Conservation (phyloP, 768 basidiomycete species). For the Tylopilus rubrobrunneus region DNA sequence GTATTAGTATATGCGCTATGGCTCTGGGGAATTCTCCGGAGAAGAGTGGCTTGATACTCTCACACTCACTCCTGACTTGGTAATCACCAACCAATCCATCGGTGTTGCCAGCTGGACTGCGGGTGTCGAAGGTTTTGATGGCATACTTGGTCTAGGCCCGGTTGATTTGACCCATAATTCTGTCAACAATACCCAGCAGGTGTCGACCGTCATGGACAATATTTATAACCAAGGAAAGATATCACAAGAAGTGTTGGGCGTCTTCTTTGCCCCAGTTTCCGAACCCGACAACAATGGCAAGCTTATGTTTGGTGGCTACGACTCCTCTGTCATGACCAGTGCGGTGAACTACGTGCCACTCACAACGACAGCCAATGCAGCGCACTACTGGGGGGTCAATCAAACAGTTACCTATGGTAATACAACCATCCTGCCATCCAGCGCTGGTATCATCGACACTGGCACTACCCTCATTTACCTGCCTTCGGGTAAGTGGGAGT, state of each 20-base stretch:
- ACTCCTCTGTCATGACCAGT: constrained; percentile 6
- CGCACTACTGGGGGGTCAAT: constrained; percentile 31
- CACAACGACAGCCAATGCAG: constrained; percentile 24
- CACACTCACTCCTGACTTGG: neutral
- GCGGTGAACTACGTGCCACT: constrained; percentile 20
- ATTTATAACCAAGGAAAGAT: constrained; percentile 28
- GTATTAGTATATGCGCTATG: neutral
- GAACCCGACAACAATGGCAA: constrained; percentile 8
- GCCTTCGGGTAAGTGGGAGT: constrained; percentile 5
- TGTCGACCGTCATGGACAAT: constrained; percentile 36
- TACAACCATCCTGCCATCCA: constrained; percentile 16
- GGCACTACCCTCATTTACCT: constrained; percentile 25
- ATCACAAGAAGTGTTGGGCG: constrained; percentile 23
- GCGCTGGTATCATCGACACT: constrained; percentile 33
- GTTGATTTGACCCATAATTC: constrained; percentile 20
- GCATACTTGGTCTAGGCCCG: neutral
- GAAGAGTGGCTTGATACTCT: constrained; percentile 2
- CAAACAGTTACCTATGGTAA: constrained; percentile 31
- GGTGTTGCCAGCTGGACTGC: constrained; percentile 16
- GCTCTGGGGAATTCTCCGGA: neutral
- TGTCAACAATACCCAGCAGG: constrained; percentile 16
- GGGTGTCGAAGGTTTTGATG: neutral
- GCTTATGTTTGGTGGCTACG: constrained; percentile 27
- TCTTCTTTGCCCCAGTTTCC: constrained; percentile 27
- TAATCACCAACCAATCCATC: neutral